These are phyloP conservation scores for Malus orientalis DNA, from an alignment of 306 rosid species.

Conservation along the genomic window DNA sequence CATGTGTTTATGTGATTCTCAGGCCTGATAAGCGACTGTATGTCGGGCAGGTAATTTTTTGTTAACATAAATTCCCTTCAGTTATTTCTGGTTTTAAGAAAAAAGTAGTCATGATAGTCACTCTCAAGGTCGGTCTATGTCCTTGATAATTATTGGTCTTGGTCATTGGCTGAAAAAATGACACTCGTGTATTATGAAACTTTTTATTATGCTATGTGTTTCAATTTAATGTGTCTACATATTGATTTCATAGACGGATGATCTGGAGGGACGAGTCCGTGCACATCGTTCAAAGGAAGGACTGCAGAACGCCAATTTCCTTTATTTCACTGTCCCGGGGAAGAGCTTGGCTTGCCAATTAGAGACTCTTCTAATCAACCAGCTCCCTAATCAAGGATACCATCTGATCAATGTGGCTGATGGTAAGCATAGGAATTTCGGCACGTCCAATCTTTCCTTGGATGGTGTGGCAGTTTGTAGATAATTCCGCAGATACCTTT, in stretches of 20 bases:
- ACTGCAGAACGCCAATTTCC: constrained; percentile 49
- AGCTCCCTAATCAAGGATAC: constrained; percentile 66
- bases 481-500: neutral
- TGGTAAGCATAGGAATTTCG: constrained; percentile 86
- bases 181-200: neutral
- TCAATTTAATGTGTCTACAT: neutral
- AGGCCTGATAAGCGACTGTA: constrained; percentile 70
- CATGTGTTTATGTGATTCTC: constrained; percentile 79
- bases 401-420: constrained; percentile 62
- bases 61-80: neutral
- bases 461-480: constrained; percentile 30
- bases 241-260: constrained; percentile 55
- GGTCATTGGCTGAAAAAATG: neutral
- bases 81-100: neutral
- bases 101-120: neutral
- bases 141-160: neutral
- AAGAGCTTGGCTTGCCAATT: constrained; percentile 89
- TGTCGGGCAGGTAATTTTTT: constrained; percentile 68
- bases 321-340: constrained; percentile 63
- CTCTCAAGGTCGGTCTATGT: neutral
- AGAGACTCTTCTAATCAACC: constrained; percentile 89
- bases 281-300: constrained; percentile 74
- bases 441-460: constrained; percentile 45
- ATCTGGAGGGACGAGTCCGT: constrained; percentile 61
- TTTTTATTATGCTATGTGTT: neutral